Conservation (phyloP, 352 stramenopile species). For the Pythium folliculosum region DNA sequence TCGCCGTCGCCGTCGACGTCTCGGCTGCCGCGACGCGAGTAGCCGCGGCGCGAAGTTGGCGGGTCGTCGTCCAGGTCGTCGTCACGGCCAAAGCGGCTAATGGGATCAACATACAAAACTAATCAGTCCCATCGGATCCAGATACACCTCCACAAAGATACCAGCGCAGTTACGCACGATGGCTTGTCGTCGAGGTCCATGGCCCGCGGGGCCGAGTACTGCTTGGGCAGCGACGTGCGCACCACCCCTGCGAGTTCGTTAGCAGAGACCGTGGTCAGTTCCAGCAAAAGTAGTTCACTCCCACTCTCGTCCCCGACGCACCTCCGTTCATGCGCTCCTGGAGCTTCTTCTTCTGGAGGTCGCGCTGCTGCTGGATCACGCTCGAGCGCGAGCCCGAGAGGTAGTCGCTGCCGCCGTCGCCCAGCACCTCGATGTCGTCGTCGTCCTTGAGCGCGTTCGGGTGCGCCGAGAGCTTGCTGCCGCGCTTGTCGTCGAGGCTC, state of each 20-base stretch:
- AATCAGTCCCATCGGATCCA: background rate
- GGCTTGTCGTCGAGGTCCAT: slow-evolving; percentile 80
- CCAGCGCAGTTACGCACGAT: no score
- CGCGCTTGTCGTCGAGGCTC: slow-evolving; percentile 48
- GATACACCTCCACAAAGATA: no score
- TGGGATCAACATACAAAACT: background rate
- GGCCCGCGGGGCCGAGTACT: slow-evolving; percentile 74
- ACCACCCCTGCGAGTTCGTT: slow-evolving; percentile 54
- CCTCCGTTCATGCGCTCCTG: slow-evolving; percentile 81
- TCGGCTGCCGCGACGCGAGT: slow-evolving; percentile 28
- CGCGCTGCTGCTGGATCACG: slow-evolving; percentile 84
- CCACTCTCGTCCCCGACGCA: slow-evolving; percentile 14
- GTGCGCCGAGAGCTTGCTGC: slow-evolving; percentile 42
- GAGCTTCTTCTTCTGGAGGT: slow-evolving; percentile 87
- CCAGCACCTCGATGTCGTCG: slow-evolving; percentile 65
- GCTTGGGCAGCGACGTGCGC: slow-evolving; percentile 67
- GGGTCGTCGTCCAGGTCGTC: slow-evolving; percentile 58
- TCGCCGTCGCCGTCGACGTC: slow-evolving; percentile 51
- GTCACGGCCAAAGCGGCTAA: slow-evolving; percentile 73
- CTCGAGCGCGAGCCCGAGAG: slow-evolving; percentile 63
- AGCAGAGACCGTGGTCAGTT: background rate
- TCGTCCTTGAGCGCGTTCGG: slow-evolving; percentile 82
- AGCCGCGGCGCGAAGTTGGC: slow-evolving; percentile 18
- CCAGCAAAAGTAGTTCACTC: background rate
- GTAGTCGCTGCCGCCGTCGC: slow-evolving; percentile 48